These are phyloP conservation scores for Talaromyces atroroseus DNA, from an alignment of 2,329 filamentous ascomycete genomes.

Conservation along the genomic window DNA sequence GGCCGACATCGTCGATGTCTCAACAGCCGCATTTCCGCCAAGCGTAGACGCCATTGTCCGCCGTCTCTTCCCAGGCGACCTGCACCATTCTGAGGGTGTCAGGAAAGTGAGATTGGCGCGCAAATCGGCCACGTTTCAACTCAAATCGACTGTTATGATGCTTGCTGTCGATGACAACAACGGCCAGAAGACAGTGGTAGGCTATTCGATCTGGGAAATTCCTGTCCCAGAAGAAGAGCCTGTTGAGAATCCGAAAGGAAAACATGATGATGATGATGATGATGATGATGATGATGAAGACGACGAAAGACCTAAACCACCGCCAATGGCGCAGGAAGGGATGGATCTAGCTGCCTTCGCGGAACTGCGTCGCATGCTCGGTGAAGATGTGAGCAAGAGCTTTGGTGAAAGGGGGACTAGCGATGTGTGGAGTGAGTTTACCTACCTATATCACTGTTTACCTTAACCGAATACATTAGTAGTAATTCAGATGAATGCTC, in stretches of 20 bases:
- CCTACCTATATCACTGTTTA: neutral
- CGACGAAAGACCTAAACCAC: neutral
- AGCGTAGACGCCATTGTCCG: constrained; percentile 1
- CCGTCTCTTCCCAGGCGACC: neutral
- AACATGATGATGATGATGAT: neutral
- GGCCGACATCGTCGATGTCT: constrained; percentile 5
- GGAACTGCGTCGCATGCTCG: neutral
- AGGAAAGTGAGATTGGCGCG: neutral
- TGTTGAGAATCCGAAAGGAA: no score
- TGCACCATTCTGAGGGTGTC: neutral
- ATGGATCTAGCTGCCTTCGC: neutral
- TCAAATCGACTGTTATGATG: neutral
- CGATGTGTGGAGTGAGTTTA: constrained; percentile 2
- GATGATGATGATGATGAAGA: neutral
- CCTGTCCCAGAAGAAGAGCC: neutral
- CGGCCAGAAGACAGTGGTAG: neutral
- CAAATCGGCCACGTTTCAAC: neutral
- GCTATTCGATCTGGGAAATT: constrained; percentile 1
- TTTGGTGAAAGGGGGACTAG: neutral
- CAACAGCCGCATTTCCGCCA: constrained; percentile 1
- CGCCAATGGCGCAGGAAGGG: neutral
- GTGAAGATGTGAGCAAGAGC: neutral
- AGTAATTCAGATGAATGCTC: no score
- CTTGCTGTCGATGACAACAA: constrained; percentile 1
- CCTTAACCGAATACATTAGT: no score